Evolutionary conservation across 129 eudicot species (phyloP), one percentile per base, ranked within the genome.

Genomic region (Lactuca saligna): DNA sequence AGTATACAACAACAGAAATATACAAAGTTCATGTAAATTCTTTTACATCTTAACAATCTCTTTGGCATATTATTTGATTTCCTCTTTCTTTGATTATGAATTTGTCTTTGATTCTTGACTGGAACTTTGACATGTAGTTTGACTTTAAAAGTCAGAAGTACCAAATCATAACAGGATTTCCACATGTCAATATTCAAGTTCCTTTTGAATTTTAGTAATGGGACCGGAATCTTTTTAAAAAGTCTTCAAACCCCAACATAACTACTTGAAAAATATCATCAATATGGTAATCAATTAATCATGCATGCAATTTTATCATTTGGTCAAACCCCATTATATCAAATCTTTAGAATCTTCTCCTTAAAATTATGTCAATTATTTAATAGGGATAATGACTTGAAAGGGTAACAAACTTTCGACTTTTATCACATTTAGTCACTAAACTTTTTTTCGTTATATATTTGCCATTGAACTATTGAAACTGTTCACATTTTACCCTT

Each of bases 51-150:
- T 58, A 31, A 50, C 42, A 14, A 49, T 14, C 46, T 66, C 3
- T 33, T 33, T 69, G 8, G 34, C 41, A 39, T 51, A 20, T 39
- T 69, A 65, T 56, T 69, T 56, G 11, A 56, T 69, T 69, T 56
- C 54, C 41, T 7, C 49, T 35, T 60, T 39, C 48, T 68, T 20
- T 49, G 34, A 7, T 37, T 29, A 60, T 71, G 67, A 58, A 13
- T 10, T 6, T 33, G 13, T 29, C 1, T 15, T 49, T 46, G 41
- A 58, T 34, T 15, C 13, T 60, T 71, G 51, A 46, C 59, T 54
- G 50, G 9, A 69, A 69, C 55, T 69, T 71, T 60, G 61, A 60
- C 61, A 17, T 11, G 14, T 48, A 15, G 68, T 16, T 37, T 68
- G 20, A 55, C 54, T 68, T 38, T 46, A 46, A 46, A 46, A 46